Conservation (phyloP, 306 rosid genomes). For the Prosopis cineraria region DNA sequence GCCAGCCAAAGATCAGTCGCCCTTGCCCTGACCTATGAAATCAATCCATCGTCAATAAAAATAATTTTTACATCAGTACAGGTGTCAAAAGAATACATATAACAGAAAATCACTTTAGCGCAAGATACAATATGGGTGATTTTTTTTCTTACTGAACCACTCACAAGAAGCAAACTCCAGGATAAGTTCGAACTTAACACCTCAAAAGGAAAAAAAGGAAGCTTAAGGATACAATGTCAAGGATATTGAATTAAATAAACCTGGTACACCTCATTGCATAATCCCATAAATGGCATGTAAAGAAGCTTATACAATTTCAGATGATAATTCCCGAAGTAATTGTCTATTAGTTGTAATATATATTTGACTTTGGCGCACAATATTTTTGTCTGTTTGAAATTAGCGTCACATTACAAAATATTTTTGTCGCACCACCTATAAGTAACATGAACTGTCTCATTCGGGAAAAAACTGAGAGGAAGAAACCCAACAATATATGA, state of each 20-base stretch:
- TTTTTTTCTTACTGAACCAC: not conserved
- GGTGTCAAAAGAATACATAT: slow-evolving; percentile 5
- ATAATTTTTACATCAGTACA: slow-evolving; percentile 30
- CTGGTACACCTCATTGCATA: not conserved
- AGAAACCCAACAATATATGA: slow-evolving; percentile 15
- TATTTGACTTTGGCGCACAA: slow-evolving; percentile 10
- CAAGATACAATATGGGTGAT: not conserved
- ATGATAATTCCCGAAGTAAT: slow-evolving; percentile 4
- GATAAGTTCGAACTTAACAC: not conserved
- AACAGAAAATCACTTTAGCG: not conserved
- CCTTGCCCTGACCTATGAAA: slow-evolving; percentile 80
- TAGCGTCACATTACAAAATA: not conserved
- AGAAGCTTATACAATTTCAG: slow-evolving; percentile 5
- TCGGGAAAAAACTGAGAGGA: slow-evolving; percentile 1
- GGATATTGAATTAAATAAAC: slow-evolving; percentile 2
- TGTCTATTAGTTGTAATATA: not conserved
- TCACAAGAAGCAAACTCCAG: not conserved
- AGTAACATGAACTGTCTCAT: slow-evolving; percentile 12
- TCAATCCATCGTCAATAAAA: slow-evolving; percentile 34
- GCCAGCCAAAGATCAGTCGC: slow-evolving; percentile 76
- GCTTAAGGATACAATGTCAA: slow-evolving; percentile 8
- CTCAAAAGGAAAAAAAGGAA: slow-evolving; percentile 3
- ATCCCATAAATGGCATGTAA: slow-evolving; percentile 26
- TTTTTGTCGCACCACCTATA: not conserved
- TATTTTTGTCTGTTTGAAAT: not conserved